Base-by-base conservation (phyloP, 2,329 filamentous ascomycete genomes). In the Coniochaeta sp. region DNA sequence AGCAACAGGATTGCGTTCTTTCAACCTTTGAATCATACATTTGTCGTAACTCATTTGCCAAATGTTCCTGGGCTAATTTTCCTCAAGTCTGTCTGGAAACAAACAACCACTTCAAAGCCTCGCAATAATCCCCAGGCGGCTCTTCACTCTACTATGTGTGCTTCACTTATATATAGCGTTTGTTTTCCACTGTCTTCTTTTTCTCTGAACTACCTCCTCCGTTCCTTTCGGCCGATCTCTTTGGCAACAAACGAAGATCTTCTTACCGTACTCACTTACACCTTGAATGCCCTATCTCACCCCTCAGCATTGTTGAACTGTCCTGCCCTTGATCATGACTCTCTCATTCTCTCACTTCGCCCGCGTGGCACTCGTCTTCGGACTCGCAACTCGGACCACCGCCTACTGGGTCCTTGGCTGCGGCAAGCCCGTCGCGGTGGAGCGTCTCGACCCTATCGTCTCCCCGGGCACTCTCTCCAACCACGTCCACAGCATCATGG, bases 401-500 rank as follows among this genome's bases (percentile, higher is more conserved):
- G 59, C 59, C 26, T 64, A 57, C 54, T 62, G 57, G 44, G 58
- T 62, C 22, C 43, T 64, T n/a, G 62, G 62, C 47, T 64, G 62
- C 43, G 57, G 26, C 28, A 64, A 64, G 47, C 62, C 65, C 54
- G 59, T 67, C 57, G 47, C 63, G 17, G 26, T 64, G 58, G 60
- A 85, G 67, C 78, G 84, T 57, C 72, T 80, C 54, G 85, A 89
- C 68, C 86, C 86, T 1, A 82, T 89, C 63, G 71, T 87, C 54
- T 74, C 68, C 28, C 83, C 85, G 3, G 83, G 84, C 16, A 62
- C 60, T 0, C 73, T 85, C 3, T 79, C 83, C 5, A 68, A 70
- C 8, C 86, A 89, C 70, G 76, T 83, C 3, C 86, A 89, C 67
- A 83, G 80, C 12, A 78, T 89, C 62, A 80, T 83, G 69, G 86